These are phyloP conservation scores for Clavulina sp. DNA, from an alignment of 768 basidiomycete genomes.

Conservation along the genomic window DNA sequence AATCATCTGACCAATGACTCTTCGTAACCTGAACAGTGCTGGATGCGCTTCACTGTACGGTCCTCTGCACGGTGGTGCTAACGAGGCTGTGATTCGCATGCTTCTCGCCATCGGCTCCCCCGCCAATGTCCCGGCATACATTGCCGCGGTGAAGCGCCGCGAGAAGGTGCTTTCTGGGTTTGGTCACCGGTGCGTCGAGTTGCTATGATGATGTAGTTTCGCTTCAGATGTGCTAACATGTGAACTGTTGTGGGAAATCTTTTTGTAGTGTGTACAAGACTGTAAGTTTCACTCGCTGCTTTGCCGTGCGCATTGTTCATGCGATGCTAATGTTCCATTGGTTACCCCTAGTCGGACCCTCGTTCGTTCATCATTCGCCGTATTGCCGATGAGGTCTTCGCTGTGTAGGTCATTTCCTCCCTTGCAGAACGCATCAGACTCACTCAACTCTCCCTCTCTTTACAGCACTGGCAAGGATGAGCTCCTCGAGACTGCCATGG, in stretches of 20 bases:
- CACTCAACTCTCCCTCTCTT: neutral
- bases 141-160: slow-evolving; percentile 73
- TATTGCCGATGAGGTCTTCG: slow-evolving; percentile 84
- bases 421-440: neutral
- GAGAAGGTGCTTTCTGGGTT: slow-evolving; percentile 84
- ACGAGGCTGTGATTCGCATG: slow-evolving; percentile 92
- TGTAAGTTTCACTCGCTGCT: slow-evolving; percentile 19
- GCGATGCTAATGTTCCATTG: neutral
- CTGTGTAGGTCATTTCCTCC: slow-evolving; percentile 34
- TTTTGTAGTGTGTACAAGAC: slow-evolving; percentile 50
- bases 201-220: neutral
- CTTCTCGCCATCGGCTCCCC: slow-evolving; percentile 76
- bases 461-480: slow-evolving; percentile 69
- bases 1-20: too few species aligned
- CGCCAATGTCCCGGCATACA: slow-evolving; percentile 66
- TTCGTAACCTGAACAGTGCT: slow-evolving; percentile 27
- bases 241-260: neutral
- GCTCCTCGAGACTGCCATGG: slow-evolving; percentile 77
- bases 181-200: slow-evolving; percentile 53
- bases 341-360: slow-evolving; percentile 57
- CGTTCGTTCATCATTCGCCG: slow-evolving; percentile 81
- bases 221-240: neutral
- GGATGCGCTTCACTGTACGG: slow-evolving; percentile 72
- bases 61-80: slow-evolving; percentile 44
- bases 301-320: neutral